Evolutionary conservation across 257 asterid species (phyloP), one percentile per base, ranked within the genome.

Genomic region (Pogostemon cablin): DNA sequence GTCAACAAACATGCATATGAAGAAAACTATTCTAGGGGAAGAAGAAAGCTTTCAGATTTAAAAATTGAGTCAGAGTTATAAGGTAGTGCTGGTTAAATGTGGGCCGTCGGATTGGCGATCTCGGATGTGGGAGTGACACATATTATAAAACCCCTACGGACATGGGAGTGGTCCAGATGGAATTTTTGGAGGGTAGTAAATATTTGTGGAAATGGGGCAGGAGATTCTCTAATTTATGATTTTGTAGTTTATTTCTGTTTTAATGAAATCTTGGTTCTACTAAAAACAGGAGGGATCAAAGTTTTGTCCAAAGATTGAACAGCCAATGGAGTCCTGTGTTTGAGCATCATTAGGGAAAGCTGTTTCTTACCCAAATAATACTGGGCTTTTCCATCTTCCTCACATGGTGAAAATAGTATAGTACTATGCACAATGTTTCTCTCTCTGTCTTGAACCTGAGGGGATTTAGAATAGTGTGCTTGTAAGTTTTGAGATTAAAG

Each of bases 51-150:
- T 65, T 69, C 0, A 9, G 3, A 52, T 53, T 20, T 4, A 35
- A 61, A 61, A 35, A 8, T 72, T 20, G 44, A 61, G 46, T 62
- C 15, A 50, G 38, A 47, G 9, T 6, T 46, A 42, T 15, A 15
- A 15, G 54, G 53, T 3, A 62, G 62, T 47, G 79, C 68, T 81
- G 80, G 73, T 37, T 11, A 7, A 57, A 32, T 35, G 15, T 43
- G n/a, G 41, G 34, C 67, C 81, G 46, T 75, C 7, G 69, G 82
- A 78, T 81, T n/a, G 35, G 4, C 10, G 39, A 58, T 60, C 6
- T 25, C 50, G 11, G 50, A 46, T 54, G 20, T 4, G 9, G 0
- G 54, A 6, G 2, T 3, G 81, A 81, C 83, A 75, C 63, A 0
- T 78, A 73, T 72, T 66, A 78, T 67, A 62, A 10, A 5, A 7